Percentiles rank a stretch among this genome's conserved stretches.
Evolutionary conservation across 2,329 filamentous ascomycete species (phyloP).

Genomic region (Cordyceps tenuipes): DNA sequence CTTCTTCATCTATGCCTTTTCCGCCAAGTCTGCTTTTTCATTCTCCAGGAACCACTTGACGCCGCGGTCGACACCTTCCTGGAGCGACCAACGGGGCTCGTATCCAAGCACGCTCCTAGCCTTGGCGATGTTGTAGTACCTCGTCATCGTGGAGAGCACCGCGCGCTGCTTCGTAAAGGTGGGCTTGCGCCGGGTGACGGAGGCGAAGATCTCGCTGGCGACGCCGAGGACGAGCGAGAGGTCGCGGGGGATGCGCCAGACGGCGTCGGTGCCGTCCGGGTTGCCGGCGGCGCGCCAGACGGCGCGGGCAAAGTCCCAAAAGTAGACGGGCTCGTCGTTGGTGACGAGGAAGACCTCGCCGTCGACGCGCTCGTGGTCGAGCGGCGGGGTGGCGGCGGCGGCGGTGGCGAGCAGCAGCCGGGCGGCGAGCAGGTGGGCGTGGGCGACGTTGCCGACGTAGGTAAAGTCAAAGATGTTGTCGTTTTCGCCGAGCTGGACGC

Average conservation of each 20-base stretch:
- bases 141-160: constrained; percentile 62
- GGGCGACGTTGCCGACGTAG: constrained; percentile 55
- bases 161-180: constrained; percentile 54
- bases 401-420: constrained; percentile 58
- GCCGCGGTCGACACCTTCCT: constrained; percentile 52
- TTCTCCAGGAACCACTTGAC: constrained; percentile 48
- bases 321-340: constrained; percentile 81
- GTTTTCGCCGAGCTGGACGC: constrained; percentile 70
- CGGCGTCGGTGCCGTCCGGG: constrained; percentile 41
- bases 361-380: constrained; percentile 66
- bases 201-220: constrained; percentile 43
- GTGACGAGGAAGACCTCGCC: constrained; percentile 87
- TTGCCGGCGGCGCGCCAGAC: constrained; percentile 61
- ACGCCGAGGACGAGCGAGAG: constrained; percentile 44
- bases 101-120: constrained; percentile 64
- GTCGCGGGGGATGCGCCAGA: constrained; percentile 46
- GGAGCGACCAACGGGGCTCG: constrained; percentile 54
- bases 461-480: constrained; percentile 57
- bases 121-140: constrained; percentile 72
- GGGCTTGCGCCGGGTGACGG: constrained; percentile 41
- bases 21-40: constrained; percentile 26
- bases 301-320: constrained; percentile 78
- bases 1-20: neutral
- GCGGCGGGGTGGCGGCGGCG: constrained; percentile 48
- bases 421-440: constrained; percentile 77